Percentiles rank a stretch among this genome's conserved stretches.
These are phyloP conservation scores for Ramichloridium luteum DNA, from an alignment of 2,329 filamentous ascomycete genomes.

Conservation along the genomic window DNA sequence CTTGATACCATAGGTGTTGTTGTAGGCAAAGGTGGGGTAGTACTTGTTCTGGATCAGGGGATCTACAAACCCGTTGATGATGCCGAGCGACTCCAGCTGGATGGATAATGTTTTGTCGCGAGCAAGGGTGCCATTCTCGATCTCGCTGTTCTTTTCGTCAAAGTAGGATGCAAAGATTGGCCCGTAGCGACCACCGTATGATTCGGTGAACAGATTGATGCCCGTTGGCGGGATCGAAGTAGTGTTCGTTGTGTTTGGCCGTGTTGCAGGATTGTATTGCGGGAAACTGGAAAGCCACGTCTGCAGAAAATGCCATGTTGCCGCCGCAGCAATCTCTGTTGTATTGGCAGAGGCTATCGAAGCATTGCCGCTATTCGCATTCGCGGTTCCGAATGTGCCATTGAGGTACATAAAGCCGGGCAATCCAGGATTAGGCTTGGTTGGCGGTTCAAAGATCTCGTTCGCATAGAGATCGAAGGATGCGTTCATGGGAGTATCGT, in stretches of 20 bases:
- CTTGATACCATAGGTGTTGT: conserved; percentile 54
- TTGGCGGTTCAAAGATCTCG: conserved; percentile 30
- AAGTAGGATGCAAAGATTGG: conserved; percentile 48
- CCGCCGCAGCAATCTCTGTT: conserved; percentile 27
- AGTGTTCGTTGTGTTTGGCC: conserved; percentile 41
- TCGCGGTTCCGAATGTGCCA: conserved; percentile 52
- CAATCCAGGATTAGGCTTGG: conserved; percentile 9
- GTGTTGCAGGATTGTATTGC: conserved; percentile 30
- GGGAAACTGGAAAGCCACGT: conserved; percentile 38
- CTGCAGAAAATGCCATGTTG: conserved; percentile 55
- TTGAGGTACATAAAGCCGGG: conserved; percentile 38
- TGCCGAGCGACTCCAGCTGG: conserved; percentile 50
- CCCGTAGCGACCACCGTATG: conserved; percentile 49
- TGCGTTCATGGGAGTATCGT: conserved; percentile 51
- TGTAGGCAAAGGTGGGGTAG: conserved; percentile 46
- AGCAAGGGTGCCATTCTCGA: conserved; percentile 38
- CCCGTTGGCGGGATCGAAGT: conserved; percentile 16
- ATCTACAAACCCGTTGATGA: conserved; percentile 62
- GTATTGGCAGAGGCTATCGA: conserved; percentile 23
- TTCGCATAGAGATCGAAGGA: conserved; percentile 40
- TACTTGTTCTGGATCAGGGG: conserved; percentile 47
- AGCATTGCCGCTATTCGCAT: conserved; percentile 17
- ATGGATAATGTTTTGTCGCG: conserved; percentile 45
- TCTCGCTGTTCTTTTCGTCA: conserved; percentile 49
- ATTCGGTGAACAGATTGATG: conserved; percentile 50